Base-by-base conservation (phyloP, 306 rosid genomes). In the Cucurbita ficifolia region DNA sequence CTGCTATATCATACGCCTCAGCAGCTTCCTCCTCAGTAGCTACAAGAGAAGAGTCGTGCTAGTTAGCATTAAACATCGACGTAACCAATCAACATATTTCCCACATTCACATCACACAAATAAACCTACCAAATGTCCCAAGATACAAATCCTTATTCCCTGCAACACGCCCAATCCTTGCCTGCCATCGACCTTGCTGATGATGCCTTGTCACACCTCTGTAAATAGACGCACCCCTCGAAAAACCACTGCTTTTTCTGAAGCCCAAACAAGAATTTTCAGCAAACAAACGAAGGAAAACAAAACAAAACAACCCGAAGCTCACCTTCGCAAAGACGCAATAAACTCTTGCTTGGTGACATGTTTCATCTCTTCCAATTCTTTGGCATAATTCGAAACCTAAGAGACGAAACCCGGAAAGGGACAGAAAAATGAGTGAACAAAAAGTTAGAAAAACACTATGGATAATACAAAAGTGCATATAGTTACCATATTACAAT, bases 161-260 rank as follows among this genome's bases (percentile, higher is more conserved):
- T 0, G 99, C 97, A 52, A 95, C 99, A 10, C 99, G 99, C 60
- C 99, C 99, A 7, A 95, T 95, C 79, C 99, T 88, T 8, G 99
- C 99, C 81, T 95, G 99, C 99, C 97, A 95, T 29, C 99, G 77
- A 38, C 99, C 99, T 80, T 95, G 97, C 76, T 95, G 99, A 78
- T 95, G 99, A 76, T 95, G 99, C 91, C 99, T 91, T 24, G 99
- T 95, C 5, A 95, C 99, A 21, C 99, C 99, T 62, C 99, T 70
- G 72, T 91, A 94, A 68, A 91, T 85, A 59, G 99, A 94, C 52
- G 99, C 97, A 53, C 99, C 99, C 77, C 97, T 82, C 2, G 99
- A 95, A 65, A 95, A 95, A 22, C 99, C 99, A 46, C 99, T 91
- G 79, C 99, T 95, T 82, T 95, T 95, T 89, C 99, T 94, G 81